phyloP scores from a whole-genome alignment of 148 eudicot species.

The Fagopyrum tataricum region DNA sequence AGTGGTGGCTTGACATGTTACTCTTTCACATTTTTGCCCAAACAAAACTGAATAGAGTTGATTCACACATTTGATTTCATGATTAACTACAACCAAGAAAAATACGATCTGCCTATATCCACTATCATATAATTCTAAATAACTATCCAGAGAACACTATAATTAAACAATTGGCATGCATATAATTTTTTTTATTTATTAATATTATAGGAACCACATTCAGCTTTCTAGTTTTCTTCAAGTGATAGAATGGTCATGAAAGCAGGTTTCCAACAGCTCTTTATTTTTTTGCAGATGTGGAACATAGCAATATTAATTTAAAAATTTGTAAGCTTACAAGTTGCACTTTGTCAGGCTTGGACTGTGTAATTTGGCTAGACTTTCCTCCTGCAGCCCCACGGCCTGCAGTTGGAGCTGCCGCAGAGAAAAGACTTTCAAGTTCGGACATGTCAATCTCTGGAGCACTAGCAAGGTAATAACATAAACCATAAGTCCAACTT shows the following conservation, averaged over 20 bases:
- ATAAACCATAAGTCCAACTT: neutral
- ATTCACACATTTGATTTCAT: neutral
- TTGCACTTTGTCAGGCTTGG: slow-evolving; percentile 72
- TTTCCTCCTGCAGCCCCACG: slow-evolving; percentile 40
- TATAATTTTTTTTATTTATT: too few species aligned
- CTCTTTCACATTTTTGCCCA: neutral
- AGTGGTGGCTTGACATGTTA: neutral
- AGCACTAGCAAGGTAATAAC: slow-evolving; percentile 35
- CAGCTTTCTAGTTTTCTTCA: neutral
- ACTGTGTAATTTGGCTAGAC: slow-evolving; percentile 32
- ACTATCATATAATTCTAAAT: neutral
- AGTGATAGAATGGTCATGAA: neutral
- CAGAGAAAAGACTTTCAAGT: slow-evolving; percentile 77
- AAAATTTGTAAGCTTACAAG: slow-evolving; percentile 35
- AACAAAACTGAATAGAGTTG: neutral
- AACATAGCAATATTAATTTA: slow-evolving; percentile 2
- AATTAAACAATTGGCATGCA: neutral
- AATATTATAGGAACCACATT: too few species aligned
- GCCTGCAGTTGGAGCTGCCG: slow-evolving; percentile 53
- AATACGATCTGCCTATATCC: neutral
- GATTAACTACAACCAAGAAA: neutral
- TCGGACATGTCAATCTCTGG: slow-evolving; percentile 93
- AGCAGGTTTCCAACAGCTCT: neutral
- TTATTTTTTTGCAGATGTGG: neutral
- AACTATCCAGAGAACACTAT: neutral